Conservation (phyloP, 352 stramenopile species). For the Globisporangium orthogonon region DNA sequence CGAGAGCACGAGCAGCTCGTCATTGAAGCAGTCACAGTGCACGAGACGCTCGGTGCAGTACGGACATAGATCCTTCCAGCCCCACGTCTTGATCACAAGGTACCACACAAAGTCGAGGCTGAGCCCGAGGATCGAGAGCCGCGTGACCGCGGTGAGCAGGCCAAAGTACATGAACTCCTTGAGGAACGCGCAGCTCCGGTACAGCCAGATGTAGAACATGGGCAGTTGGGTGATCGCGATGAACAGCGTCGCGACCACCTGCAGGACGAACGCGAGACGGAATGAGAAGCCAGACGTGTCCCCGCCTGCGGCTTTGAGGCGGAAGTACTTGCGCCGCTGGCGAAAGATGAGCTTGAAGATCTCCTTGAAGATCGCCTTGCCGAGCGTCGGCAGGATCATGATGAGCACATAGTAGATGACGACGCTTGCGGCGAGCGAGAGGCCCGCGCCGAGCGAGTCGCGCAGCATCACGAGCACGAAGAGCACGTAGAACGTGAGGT, state of each 20-base stretch:
- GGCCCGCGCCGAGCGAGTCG: constrained; percentile 24
- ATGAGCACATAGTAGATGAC: constrained; percentile 50
- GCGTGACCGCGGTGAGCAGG: constrained; percentile 41
- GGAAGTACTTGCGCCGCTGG: constrained; percentile 62
- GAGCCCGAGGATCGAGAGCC: constrained; percentile 47
- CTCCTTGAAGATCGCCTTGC: constrained; percentile 71
- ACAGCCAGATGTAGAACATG: constrained; percentile 66
- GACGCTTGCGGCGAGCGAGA: constrained; percentile 33
- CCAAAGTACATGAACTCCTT: constrained; percentile 68
- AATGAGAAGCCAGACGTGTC: constrained; percentile 47
- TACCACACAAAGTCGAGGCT: constrained; percentile 52
- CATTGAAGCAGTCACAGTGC: constrained; percentile 67
- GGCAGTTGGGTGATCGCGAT: constrained; percentile 42
- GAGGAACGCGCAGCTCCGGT: constrained; percentile 53
- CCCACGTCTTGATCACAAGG: constrained; percentile 43
- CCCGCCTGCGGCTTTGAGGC: constrained; percentile 32
- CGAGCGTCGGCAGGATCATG: constrained; percentile 40
- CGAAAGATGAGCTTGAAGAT: constrained; percentile 74
- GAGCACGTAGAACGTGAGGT: constrained; percentile 72
- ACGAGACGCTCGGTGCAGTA: constrained; percentile 57
- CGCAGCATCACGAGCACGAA: constrained; percentile 63
- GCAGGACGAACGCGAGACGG: constrained; percentile 44
- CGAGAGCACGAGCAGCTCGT: constrained; percentile 51
- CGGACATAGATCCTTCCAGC: constrained; percentile 54
- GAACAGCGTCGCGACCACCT: constrained; percentile 44